Evolutionary conservation across 805 yeast genomes (phyloP), one percentile per base, ranked within the genome.

Genomic region (Saccharomycopsis malanga): DNA sequence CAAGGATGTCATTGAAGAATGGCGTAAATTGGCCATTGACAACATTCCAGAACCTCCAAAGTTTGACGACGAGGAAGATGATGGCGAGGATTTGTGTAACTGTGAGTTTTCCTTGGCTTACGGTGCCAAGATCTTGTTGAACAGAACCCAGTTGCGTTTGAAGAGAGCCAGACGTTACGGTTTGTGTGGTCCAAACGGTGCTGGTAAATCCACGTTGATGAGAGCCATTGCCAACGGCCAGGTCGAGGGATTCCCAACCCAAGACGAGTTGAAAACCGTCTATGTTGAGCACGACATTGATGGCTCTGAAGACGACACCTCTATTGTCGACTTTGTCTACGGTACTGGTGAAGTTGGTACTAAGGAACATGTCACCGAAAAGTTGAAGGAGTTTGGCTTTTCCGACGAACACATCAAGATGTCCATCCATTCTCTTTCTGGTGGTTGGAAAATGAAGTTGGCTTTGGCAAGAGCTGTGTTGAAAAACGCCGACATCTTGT

Each of bases 371-470:
- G 87, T 87, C 60, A 72, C 67, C 58, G 77, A 68, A 57, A 86
- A 88, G 70, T 82, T 93, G 70, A 72, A 70, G 55, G 97, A 88
- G 74, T 91, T 93, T 78, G 80, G 81, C 66, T 93, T 93, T 89
- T 64, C 93, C 61, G 91, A 87, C 52, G 96, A 83, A 67, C 93
- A 91, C 96, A 81, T 84, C 65, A 68, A 65, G 56, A 86, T 84
- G 95, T 95, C 97, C 66, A 91, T 91, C 70, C 81, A 87, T 67
- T 86, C 97, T 57, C 80, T 93, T 62, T 93, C 98, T 67, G 98
- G 98, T 83, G 98, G 98, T 82, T 91, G 98, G 98, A 93, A 93
- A 83, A 91, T 91, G 98, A 93, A 93, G 77, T 82, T 91, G 72
- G 98, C 98, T 69, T 81, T 91, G 66, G 98, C 98, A 63, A 87